A percentile compares a stretch with the other conserved stretches of the same genome.
Evolutionary conservation across 495 filamentous ascomycete species (phyloP).

Genomic region (Hypoxylon fuscum): DNA sequence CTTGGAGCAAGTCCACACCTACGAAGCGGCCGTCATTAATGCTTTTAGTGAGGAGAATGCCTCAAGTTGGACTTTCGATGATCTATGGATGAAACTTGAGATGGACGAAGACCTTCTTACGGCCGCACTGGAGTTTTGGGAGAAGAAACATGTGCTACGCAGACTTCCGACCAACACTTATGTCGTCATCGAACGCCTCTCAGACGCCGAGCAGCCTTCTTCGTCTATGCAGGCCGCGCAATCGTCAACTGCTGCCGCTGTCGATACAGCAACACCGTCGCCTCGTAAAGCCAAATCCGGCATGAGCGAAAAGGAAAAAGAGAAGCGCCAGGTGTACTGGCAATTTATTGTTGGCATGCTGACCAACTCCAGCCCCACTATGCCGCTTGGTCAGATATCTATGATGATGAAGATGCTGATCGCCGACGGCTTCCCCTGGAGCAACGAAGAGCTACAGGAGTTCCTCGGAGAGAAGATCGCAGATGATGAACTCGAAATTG

Average conservation of each 20-base stretch:
- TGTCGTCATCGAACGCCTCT: slow-evolving; percentile 53
- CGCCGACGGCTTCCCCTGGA: slow-evolving; percentile 84
- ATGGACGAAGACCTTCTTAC: slow-evolving; percentile 82
- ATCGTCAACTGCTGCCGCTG: slow-evolving; percentile 57
- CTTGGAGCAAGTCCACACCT: slow-evolving; percentile 76
- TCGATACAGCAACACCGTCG: slow-evolving; percentile 44
- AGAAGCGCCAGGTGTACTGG: slow-evolving; percentile 86
- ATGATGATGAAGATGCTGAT: slow-evolving; percentile 96
- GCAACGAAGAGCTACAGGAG: slow-evolving; percentile 75
- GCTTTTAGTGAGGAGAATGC: slow-evolving; percentile 72
- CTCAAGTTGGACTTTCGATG: slow-evolving; percentile 63
- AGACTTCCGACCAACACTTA: slow-evolving; percentile 59
- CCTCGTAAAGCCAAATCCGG: slow-evolving; percentile 41
- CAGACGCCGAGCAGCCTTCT: slow-evolving; percentile 40
- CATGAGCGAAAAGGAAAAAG: slow-evolving; percentile 62
- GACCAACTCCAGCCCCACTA: slow-evolving; percentile 80
- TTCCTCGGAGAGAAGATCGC: slow-evolving; percentile 79
- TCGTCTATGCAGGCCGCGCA: slow-evolving; percentile 61
- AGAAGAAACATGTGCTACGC: slow-evolving; percentile 76
- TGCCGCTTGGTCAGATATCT: slow-evolving; percentile 80
- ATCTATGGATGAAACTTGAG: slow-evolving; percentile 70
- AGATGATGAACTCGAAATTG: slow-evolving; percentile 74
- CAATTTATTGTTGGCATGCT: slow-evolving; percentile 94
- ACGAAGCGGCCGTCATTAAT: slow-evolving; percentile 90
- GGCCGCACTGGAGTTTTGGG: slow-evolving; percentile 87